Base-by-base conservation (phyloP, 495 filamentous ascomycete genomes). In the Collariella sp. region DNA sequence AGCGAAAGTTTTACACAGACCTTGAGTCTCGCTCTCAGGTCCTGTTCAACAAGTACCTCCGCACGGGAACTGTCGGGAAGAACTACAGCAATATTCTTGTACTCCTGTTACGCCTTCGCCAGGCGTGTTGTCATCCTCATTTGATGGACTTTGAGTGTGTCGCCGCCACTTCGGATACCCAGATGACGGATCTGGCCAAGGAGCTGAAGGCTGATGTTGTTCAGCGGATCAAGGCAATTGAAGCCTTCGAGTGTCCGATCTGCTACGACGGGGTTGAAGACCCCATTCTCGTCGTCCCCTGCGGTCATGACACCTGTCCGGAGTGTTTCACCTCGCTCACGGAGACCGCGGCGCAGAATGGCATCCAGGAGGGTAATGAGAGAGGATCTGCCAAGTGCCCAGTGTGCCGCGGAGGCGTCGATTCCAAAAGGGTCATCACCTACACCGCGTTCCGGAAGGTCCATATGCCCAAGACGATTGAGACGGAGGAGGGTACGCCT, bases 71-170 rank as follows among this genome's bases (percentile, higher is more conserved):
- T 1, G 76, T 91, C 2, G 86, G 84, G 13, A 83, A 79, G 54
- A 84, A 93, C 57, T 96, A 96, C 64, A 86, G 83, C 6, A 87
- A 86, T 59, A 84, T 96, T 41, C 75, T 96, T 16, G 85, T 94
- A 26, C 76, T 96, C 20, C 78, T 98, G 42, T 76, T 98, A 12
- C 87, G 91, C 13, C 79, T 98, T 9, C 79, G 88, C n/a, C 93
- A 98, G 69, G 87, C 87, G 29, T 93, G 88, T 62, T 95, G 89
- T 59, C 93, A 98, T 68, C 90, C 91, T 1, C 87, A 94, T 65
- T 73, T 98, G n/a, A 90, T 74, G 11, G 89, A 91, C 52, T 83
- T 86, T 57, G 83, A 81, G 20, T 72, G 82, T 50, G 72, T 74
- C 62, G 69, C 58, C 66, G 70, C 51, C 55, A 50, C 62, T 36